Conservation (phyloP, 352 stramenopile genomes). For the Phytophthora citricola region DNA sequence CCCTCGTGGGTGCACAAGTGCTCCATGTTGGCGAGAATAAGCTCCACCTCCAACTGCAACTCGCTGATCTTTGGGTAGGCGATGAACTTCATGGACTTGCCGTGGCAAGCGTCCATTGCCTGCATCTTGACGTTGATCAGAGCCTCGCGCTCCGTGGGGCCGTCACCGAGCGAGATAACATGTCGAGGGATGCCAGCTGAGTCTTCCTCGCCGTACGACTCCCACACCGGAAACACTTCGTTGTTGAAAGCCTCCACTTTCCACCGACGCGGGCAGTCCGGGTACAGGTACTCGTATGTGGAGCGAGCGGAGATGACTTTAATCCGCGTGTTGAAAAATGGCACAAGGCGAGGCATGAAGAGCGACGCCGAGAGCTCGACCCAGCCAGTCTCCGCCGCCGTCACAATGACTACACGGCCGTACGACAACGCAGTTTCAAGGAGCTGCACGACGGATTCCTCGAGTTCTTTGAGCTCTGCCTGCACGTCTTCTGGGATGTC, state of each 20-base stretch:
- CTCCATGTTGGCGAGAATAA: constrained; percentile 83
- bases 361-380: constrained; percentile 87
- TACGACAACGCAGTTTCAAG: constrained; percentile 75
- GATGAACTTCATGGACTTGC: constrained; percentile 91
- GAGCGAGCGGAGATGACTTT: constrained; percentile 92
- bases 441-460: constrained; percentile 78
- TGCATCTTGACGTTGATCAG: constrained; percentile 90
- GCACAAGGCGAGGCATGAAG: constrained; percentile 87
- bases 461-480: constrained; percentile 74
- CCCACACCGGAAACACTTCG: constrained; percentile 83
- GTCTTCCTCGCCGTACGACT: constrained; percentile 66
- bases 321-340: constrained; percentile 82
- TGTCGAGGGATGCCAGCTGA: constrained; percentile 62
- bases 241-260: constrained; percentile 92
- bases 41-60: constrained; percentile 78
- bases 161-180: constrained; percentile 85
- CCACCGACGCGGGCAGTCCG: constrained; percentile 83
- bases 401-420: constrained; percentile 90
- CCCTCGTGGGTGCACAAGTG: constrained; percentile 85
- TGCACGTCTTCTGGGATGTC: constrained; percentile 77
- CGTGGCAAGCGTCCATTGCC: constrained; percentile 78
- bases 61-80: constrained; percentile 88
- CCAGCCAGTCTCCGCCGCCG: constrained; percentile 90
- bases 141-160: constrained; percentile 82
- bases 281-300: constrained; percentile 91